A percentile compares a stretch with the other conserved stretches of the same genome.
Evolutionary conservation across 768 basidiomycete genomes (phyloP).

Genomic region (Glaciozyma martinii): DNA sequence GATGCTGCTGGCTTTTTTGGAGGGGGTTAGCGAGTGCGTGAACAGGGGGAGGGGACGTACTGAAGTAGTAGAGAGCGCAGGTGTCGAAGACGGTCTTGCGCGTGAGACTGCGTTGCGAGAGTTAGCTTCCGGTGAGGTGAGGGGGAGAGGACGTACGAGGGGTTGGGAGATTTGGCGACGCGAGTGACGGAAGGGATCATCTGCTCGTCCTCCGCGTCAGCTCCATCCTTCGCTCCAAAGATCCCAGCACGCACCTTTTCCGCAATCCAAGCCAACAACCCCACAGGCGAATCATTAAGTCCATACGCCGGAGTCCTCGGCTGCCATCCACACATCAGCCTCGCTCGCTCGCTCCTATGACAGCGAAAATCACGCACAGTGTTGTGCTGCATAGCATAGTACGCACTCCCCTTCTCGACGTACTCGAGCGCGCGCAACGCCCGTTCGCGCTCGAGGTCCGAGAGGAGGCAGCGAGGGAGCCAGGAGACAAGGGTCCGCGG

Average conservation of each 20-base stretch:
- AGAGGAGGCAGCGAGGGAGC: slow-evolving; percentile 11
- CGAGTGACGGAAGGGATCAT: slow-evolving; percentile 6
- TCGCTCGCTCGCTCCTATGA: not conserved
- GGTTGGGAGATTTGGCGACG: not conserved
- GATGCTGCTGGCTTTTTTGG: slow-evolving; percentile 8
- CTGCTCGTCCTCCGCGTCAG: not conserved
- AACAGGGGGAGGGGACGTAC: not conserved
- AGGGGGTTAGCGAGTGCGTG: not conserved
- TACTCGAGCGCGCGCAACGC: not conserved
- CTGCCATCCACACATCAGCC: not conserved
- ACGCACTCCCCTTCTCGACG: slow-evolving; percentile 12
- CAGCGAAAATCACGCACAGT: not conserved
- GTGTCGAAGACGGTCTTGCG: slow-evolving; percentile 8
- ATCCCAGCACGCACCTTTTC: slow-evolving; percentile 20
- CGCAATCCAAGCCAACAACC: slow-evolving; percentile 31
- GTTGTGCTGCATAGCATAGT: slow-evolving; percentile 14
- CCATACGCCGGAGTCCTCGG: slow-evolving; percentile 24
- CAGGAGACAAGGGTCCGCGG: slow-evolving; percentile 9
- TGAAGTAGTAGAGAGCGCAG: slow-evolving; percentile 22
- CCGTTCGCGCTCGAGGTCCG: slow-evolving; percentile 1
- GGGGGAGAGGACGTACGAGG: not conserved
- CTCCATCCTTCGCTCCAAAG: too few species aligned
- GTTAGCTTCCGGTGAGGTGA: not conserved
- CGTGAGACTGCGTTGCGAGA: slow-evolving; percentile 1
- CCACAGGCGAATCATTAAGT: slow-evolving; percentile 23